phyloP scores from a whole-genome alignment of 352 stramenopile species.

The Globisporangium okanoganense region DNA sequence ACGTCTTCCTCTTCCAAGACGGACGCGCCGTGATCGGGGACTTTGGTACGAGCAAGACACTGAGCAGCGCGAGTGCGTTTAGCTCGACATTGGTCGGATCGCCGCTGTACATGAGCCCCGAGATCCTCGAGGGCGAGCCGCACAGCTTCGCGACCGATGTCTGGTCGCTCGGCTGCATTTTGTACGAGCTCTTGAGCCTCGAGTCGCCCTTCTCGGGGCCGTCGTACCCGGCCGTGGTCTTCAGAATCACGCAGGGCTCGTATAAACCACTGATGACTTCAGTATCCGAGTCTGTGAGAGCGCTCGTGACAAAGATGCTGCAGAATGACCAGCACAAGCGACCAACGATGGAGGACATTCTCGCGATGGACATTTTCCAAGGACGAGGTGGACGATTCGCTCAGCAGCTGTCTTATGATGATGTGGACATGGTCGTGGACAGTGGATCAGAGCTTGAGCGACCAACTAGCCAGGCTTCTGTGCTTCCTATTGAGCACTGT shows the following conservation, averaged over 20 bases:
- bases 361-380: not conserved
- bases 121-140: constrained; percentile 49
- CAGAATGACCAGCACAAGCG: constrained; percentile 10
- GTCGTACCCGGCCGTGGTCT: constrained; percentile 13
- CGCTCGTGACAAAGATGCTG: constrained; percentile 8
- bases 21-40: constrained; percentile 83
- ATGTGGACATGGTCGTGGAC: not conserved
- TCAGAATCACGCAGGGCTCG: constrained; percentile 9
- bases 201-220: constrained; percentile 3
- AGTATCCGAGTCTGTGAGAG: not conserved
- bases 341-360: constrained; percentile 7
- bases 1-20: constrained; percentile 75
- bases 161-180: constrained; percentile 80
- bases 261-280: not conserved
- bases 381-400: not conserved
- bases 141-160: constrained; percentile 65
- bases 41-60: constrained; percentile 57
- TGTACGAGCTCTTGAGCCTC: constrained; percentile 66
- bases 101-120: constrained; percentile 77
- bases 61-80: constrained; percentile 24
- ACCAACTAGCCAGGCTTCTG: not conserved
- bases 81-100: constrained; percentile 58
- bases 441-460: not conserved
- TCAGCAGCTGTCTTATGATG: not conserved
- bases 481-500: not conserved